A percentile compares a stretch with the other conserved stretches of the same genome.
These are phyloP conservation scores for Cucurbita pepo DNA, from an alignment of 306 rosid genomes.

Conservation along the genomic window DNA sequence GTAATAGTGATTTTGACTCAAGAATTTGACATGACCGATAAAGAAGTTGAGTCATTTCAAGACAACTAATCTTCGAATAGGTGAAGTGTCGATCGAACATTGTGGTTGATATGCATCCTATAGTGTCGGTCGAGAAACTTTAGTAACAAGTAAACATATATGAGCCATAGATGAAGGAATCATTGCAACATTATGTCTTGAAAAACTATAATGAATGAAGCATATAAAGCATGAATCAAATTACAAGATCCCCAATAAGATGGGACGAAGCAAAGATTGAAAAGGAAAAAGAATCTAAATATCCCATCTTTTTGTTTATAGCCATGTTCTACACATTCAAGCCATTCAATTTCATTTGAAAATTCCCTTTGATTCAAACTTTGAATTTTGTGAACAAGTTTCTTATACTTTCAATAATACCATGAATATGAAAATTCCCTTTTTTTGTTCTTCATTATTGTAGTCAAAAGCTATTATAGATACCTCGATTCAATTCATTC, in stretches of 20 bases:
- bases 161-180: too few relatives aligned
- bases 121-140: not conserved
- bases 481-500: not conserved
- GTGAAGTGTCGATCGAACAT: not conserved
- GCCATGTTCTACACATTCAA: not conserved
- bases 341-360: not conserved
- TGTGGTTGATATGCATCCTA: not conserved
- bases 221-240: not conserved
- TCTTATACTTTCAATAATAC: not conserved
- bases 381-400: not conserved
- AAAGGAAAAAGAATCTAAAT: not conserved
- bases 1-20: not conserved
- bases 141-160: not conserved
- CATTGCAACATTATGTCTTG: too few relatives aligned
- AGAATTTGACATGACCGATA: not conserved
- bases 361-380: not conserved
- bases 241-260: not conserved
- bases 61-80: not conserved
- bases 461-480: not conserved
- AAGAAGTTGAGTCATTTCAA: not conserved
- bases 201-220: not conserved
- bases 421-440: not conserved
- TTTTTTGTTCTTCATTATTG: not conserved
- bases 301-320: not conserved
- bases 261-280: slow-evolving; percentile 1